Evolutionary conservation across 2,329 filamentous ascomycete species (phyloP), one percentile per base, ranked within the genome.

Genomic region (Colletotrichum cuscutae): DNA sequence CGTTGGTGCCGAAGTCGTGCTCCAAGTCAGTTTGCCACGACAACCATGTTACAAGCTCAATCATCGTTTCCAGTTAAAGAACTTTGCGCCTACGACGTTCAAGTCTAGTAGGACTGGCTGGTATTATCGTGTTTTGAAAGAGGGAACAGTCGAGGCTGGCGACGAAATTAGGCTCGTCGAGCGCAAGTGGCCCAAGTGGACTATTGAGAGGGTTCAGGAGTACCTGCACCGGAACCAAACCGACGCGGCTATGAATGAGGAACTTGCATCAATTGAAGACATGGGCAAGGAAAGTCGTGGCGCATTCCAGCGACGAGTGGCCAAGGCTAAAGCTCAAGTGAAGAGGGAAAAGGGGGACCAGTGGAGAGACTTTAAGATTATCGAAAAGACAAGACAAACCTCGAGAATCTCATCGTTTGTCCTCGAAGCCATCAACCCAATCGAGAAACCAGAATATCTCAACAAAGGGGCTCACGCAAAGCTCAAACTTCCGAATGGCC

Each of bases 41-140:
- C 87, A 90, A 75, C 91, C 91, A 11, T 93, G 91, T 81, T 93
- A 89, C 82, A 93, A 93, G 78, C 85, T 93, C 9, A 93, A 93
- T 77, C 90, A 92, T 76, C 89, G 91, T 1, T 93, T 93, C 79
- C 85, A 87, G 42, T 81, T 91, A 11, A 89, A 89, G 76, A 88
- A 90, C 73, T 92, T 93, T 79, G 89, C 90, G 4, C 87, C 87
- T 0, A 82, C 85, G 24, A 88, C 89, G 0, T 91, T 89, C 80
- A 84, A 86, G 73, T 83, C 82, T 2, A 88, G 88, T 70, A 86
- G 90, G 1, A 92, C 90, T 0, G 91, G 91, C 0, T 93, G 90
- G 91, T 89, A 92, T 77, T 92, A 92, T 75, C 87, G 90, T 2
- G 88, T 93, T 1, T 77, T 92, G 19, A 81, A 82, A 3, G 85